Conservation (phyloP, 345 rosid genomes). For the Brassica incana region DNA sequence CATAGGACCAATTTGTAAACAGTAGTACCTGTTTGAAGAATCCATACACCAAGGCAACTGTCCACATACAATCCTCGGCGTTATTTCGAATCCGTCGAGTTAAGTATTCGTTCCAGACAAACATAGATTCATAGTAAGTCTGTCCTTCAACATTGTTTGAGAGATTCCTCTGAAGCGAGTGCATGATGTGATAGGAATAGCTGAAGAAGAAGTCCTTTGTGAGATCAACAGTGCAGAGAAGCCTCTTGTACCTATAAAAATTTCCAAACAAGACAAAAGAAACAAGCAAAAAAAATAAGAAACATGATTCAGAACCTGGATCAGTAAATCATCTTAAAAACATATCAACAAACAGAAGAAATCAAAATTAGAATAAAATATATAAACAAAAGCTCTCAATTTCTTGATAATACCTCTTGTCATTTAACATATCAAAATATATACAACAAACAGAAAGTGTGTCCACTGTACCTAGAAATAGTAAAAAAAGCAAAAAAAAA, state of each 20-base stretch:
- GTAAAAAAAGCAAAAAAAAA: constrained; percentile 47
- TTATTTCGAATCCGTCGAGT: constrained; percentile 64
- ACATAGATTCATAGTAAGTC: constrained; percentile 70
- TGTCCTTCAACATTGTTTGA: constrained; percentile 46
- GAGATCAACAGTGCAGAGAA: constrained; percentile 87
- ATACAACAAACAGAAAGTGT: constrained; percentile 60
- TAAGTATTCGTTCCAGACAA: constrained; percentile 92
- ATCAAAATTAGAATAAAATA: constrained; percentile 29
- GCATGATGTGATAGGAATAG: constrained; percentile 84
- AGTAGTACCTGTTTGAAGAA: constrained; percentile 87
- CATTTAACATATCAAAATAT: constrained; percentile 54
- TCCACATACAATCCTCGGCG: constrained; percentile 74
- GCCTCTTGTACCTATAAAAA: constrained; percentile 90
- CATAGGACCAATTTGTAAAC: neutral
- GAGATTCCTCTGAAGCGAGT: constrained; percentile 81
- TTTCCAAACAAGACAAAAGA: constrained; percentile 38
- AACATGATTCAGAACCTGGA: constrained; percentile 41
- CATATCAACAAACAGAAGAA: constrained; percentile 22
- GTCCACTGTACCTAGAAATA: constrained; percentile 57
- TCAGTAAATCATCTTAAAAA: constrained; percentile 18
- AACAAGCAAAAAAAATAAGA: constrained; percentile 15
- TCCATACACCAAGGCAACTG: constrained; percentile 93
- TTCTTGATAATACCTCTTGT: constrained; percentile 59
- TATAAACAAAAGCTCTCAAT: constrained; percentile 42
- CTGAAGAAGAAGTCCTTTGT: constrained; percentile 97